A percentile compares a stretch with the other conserved stretches of the same genome.
Conservation (phyloP, 1,139 yeast genomes). For the Geotrichum fermentans region DNA sequence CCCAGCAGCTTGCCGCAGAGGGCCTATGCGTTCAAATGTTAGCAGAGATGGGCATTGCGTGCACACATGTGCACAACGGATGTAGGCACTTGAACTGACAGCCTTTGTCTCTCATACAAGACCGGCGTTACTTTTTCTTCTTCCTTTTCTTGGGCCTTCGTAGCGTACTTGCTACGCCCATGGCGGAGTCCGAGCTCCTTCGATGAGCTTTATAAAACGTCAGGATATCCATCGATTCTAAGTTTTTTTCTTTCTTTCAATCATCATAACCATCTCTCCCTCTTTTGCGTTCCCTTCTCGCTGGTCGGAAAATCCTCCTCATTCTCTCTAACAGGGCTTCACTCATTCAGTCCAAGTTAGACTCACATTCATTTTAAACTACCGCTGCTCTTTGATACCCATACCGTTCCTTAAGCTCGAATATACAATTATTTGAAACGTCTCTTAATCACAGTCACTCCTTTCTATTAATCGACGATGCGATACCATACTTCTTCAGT, state of each 20-base stretch:
- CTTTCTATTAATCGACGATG: conserved; percentile 8
- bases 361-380: neutral
- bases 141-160: no score
- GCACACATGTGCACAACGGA: no score
- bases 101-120: no score
- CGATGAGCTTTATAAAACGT: neutral
- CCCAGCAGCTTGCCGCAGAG: no score
- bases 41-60: no score
- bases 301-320: conserved; percentile 1
- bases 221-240: neutral
- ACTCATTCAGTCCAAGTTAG: neutral
- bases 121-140: no score
- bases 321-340: neutral
- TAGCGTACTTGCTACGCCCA: no score
- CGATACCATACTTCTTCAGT: conserved; percentile 2
- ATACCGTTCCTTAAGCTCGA: no score
- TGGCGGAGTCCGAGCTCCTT: no score
- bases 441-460: neutral
- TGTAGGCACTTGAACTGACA: no score
- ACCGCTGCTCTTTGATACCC: no score
- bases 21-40: no score
- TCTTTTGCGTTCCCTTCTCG: neutral
- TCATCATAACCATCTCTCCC: neutral
- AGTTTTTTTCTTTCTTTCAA: neutral
- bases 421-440: neutral